Base-by-base conservation (phyloP, 225 moss, liverwort and hornwort genomes). In the Marchantia polymorpha region DNA sequence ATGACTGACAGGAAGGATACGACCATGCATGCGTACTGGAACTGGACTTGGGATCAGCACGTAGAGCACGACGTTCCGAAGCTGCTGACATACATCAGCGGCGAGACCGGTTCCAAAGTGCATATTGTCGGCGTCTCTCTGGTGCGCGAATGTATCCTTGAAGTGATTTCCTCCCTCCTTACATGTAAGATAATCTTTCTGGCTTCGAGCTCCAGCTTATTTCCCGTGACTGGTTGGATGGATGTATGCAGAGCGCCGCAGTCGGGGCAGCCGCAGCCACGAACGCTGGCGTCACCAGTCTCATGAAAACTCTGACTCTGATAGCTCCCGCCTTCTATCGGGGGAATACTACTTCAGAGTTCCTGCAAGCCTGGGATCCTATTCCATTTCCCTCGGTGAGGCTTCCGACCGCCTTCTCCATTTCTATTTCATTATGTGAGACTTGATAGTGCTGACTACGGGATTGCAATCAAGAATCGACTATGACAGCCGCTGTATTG, bases 31-130 rank as follows among this genome's bases (percentile, higher is more conserved):
- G 87, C 73, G 39, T 94, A 88, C 70, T 94, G 94, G 92, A 78
- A 91, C 79, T 94, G 90, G 92, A 87, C 91, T 12, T 94, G 92
- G 94, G 94, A 94, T 69, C 77, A 89, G 64, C 90, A 90, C 73
- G 90, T 77, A 75, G 63, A 90, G 67, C 85, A 72, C 80, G 92
- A 94, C 59, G 78, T 94, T 27, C 86, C 90, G 25, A 76, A 80
- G 10, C 81, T 84, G 63, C 82, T 94, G 23, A 77, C 69, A 48
- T 88, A 86, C 65, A 81, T 92, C 23, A 67, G 77, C 10, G 29
- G 56, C 0, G 64, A 66, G 76, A 84, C 89, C 7, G 61, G 81
- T 10, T 81, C 83, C 27, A 79, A 77, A 66, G 83, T 92, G 8
- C 90, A 94, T 80, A 72, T 86, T 60, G 80, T 94, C 55, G 94